These are phyloP conservation scores for Fusarium tuaranense DNA, from an alignment of 2,329 filamentous ascomycete genomes.

Conservation along the genomic window DNA sequence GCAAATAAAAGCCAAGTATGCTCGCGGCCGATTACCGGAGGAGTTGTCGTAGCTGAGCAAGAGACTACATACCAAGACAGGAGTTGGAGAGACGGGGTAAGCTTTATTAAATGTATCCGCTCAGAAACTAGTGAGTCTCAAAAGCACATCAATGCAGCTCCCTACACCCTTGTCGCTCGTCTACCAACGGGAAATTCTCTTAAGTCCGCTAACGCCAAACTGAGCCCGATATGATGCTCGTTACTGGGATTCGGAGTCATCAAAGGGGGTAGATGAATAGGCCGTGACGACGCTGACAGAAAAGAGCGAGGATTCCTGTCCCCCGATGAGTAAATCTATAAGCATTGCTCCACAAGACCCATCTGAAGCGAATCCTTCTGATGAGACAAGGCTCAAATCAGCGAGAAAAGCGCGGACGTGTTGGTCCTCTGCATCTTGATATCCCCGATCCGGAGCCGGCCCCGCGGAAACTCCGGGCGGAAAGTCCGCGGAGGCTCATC, in stretches of 20 bases:
- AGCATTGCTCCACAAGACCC: constrained; percentile 1
- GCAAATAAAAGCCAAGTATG: neutral
- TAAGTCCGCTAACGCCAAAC: constrained; percentile 26
- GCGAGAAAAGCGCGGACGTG: constrained; percentile 5
- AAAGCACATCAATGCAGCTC: constrained; percentile 4
- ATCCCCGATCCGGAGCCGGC: constrained; percentile 14
- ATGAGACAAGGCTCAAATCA: neutral
- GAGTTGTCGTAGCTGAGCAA: neutral
- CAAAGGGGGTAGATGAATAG: constrained; percentile 10
- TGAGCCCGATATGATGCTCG: neutral
- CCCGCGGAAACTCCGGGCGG: constrained; percentile 31
- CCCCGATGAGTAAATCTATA: neutral
- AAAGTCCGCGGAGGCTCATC: constrained; percentile 41
- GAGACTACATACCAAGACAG: neutral
- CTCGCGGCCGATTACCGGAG: neutral
- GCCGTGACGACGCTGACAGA: neutral
- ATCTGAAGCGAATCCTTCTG: constrained; percentile 8
- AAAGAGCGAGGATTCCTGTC: neutral
- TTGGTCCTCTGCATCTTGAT: constrained; percentile 8
- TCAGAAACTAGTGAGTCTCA: neutral
- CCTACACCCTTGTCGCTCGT: neutral
- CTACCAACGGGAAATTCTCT: constrained; percentile 16
- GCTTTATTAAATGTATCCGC: constrained; percentile 3
- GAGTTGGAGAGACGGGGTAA: neutral
- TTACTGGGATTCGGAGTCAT: neutral